A percentile compares a stretch with the other conserved stretches of the same genome.
Evolutionary conservation across 371 early-diverging fungal species (phyloP).

Genomic region (Massospora cicadina): DNA sequence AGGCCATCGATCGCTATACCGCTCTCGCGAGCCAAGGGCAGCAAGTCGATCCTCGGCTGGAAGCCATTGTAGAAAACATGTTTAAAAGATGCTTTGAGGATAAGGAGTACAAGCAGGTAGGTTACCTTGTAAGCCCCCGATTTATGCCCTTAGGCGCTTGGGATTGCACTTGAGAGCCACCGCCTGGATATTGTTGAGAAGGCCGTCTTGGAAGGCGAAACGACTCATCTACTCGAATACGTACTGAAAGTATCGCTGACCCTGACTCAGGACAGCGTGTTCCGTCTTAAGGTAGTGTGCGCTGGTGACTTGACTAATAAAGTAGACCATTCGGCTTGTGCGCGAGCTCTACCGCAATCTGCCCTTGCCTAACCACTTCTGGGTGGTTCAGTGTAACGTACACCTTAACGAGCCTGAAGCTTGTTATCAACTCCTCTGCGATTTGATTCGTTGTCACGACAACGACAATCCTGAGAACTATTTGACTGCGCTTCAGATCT

Average conservation of each 20-base stretch:
- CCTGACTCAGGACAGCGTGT: conserved; percentile 56
- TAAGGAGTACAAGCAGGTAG: conserved; percentile 67
- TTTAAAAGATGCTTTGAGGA: conserved; percentile 75
- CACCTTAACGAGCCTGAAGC: conserved; percentile 60
- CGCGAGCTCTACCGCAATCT: conserved; percentile 62
- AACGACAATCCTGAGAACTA: conserved; percentile 14
- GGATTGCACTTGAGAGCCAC: conserved; percentile 83
- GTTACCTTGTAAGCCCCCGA: not conserved
- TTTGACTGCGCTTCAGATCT: conserved; percentile 87
- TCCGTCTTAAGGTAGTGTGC: conserved; percentile 46
- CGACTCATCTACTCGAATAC: conserved; percentile 53
- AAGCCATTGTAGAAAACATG: conserved; percentile 83
- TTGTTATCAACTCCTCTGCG: conserved; percentile 51
- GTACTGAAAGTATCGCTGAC: conserved; percentile 65
- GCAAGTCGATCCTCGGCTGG: conserved; percentile 50
- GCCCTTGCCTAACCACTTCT: conserved; percentile 70
- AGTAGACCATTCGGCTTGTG: conserved; percentile 53
- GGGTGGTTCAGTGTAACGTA: conserved; percentile 79
- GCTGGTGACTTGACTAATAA: not conserved
- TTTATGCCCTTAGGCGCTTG: conserved; percentile 43
- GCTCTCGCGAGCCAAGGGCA: conserved; percentile 8
- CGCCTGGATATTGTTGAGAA: conserved; percentile 76
- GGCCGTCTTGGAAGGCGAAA: conserved; percentile 51
- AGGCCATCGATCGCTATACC: conserved; percentile 90
- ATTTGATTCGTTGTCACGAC: conserved; percentile 24